Percentiles rank a stretch among this genome's conserved stretches.
Evolutionary conservation across 1,284 basidiomycete genomes (phyloP).

Genomic region (Ganoderma boninense): DNA sequence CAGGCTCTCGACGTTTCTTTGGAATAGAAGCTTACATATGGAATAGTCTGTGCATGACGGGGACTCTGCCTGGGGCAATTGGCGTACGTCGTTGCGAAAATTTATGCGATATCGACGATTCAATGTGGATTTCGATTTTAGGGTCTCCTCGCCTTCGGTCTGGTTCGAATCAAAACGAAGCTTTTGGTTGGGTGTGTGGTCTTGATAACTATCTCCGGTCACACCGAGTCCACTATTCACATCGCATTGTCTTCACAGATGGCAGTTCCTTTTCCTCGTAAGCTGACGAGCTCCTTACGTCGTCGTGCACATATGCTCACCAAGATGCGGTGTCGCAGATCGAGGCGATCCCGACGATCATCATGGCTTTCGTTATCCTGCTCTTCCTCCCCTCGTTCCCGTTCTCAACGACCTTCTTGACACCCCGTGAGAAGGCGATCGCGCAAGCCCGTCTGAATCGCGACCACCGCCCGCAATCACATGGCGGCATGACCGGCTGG

Average conservation of each 20-base stretch:
- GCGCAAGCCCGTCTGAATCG: slow-evolving; percentile 61
- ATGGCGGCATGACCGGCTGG: slow-evolving; percentile 65
- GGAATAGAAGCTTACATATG: neutral
- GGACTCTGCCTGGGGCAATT: slow-evolving; percentile 60
- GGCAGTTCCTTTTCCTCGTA: slow-evolving; percentile 66
- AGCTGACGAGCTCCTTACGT: slow-evolving; percentile 18
- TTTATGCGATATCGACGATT: neutral
- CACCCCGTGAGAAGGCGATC: slow-evolving; percentile 58
- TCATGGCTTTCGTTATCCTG: slow-evolving; percentile 55
- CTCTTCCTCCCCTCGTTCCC: slow-evolving; percentile 56
- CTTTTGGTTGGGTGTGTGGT: slow-evolving; percentile 50
- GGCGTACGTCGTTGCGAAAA: slow-evolving; percentile 45
- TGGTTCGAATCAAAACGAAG: slow-evolving; percentile 57
- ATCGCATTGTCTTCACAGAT: slow-evolving; percentile 40
- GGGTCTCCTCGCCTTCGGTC: slow-evolving; percentile 62
- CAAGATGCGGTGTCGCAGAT: slow-evolving; percentile 43
- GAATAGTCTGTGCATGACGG: slow-evolving; percentile 59
- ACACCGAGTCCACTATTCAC: neutral
- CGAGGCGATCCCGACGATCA: slow-evolving; percentile 59
- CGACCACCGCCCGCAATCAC: slow-evolving; percentile 63
- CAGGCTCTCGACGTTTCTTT: neutral
- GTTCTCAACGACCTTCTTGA: slow-evolving; percentile 46
- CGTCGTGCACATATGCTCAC: neutral
- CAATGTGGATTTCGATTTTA: slow-evolving; percentile 27
- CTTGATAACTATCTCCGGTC: neutral